phyloP scores from a whole-genome alignment of 1,284 basidiomycete genomes.

The Mrakiaceae sp. region DNA sequence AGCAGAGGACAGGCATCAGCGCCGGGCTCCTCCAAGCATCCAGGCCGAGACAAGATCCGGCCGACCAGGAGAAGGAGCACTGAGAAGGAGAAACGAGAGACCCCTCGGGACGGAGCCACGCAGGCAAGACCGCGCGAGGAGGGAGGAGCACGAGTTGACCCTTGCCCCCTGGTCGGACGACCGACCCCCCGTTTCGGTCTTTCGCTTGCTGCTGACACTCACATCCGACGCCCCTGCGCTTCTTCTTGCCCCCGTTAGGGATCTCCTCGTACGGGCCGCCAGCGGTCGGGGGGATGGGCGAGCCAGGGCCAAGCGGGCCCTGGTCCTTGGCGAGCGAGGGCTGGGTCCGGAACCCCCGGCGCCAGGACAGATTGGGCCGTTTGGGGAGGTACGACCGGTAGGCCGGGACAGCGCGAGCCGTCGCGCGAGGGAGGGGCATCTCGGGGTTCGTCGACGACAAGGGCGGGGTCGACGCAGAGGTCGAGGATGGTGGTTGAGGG shows the following conservation, averaged over 20 bases:
- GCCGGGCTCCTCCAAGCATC: neutral
- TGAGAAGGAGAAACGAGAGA: neutral
- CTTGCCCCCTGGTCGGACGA: no score
- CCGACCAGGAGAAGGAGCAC: neutral
- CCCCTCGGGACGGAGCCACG: neutral
- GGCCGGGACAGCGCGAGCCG: neutral
- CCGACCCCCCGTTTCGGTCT: no score
- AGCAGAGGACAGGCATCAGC: neutral
- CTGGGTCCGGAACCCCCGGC: slow-evolving; percentile 3
- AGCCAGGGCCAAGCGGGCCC: neutral
- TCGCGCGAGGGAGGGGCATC: neutral
- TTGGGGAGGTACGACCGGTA: slow-evolving; percentile 1
- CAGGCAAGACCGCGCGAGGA: neutral
- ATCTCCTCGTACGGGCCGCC: neutral
- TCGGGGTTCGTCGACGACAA: neutral
- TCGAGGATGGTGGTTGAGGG: no score
- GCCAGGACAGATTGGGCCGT: slow-evolving; percentile 2
- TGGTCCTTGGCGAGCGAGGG: neutral
- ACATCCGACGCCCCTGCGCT: slow-evolving; percentile 14
- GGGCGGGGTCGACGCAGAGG: neutral
- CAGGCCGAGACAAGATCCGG: neutral
- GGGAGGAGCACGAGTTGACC: neutral
- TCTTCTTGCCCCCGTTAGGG: slow-evolving; percentile 3
- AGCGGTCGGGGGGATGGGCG: neutral
- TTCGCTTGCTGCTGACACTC: neutral